Evolutionary conservation across 129 eudicot species (phyloP).

Genomic region (Flaveria ramosissima): DNA sequence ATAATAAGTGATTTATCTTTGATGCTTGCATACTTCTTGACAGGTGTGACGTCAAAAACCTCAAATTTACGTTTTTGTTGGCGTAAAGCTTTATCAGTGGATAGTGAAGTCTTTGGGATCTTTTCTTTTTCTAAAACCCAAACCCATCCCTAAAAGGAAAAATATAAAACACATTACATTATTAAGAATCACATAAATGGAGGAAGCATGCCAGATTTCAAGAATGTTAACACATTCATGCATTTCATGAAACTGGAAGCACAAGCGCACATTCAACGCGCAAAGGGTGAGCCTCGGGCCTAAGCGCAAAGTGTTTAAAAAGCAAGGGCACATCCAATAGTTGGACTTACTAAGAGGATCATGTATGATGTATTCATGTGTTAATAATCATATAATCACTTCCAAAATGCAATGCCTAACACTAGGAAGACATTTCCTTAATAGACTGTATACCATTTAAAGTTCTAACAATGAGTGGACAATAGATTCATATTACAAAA

Average conservation of each 20-base stretch:
- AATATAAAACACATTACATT: constrained; percentile 6
- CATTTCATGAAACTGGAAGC: background rate
- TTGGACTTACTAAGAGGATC: background rate
- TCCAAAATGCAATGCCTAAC: background rate
- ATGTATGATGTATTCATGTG: background rate
- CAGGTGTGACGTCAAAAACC: constrained; percentile 73
- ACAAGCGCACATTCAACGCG: background rate
- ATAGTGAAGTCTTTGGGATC: constrained; percentile 51
- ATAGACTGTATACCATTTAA: background rate
- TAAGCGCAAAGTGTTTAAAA: background rate
- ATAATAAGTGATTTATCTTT: constrained; percentile 64
- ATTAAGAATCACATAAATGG: background rate
- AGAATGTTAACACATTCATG: background rate
- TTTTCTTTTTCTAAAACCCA: constrained; percentile 86
- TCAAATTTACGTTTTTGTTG: constrained; percentile 72
- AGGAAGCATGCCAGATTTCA: no score
- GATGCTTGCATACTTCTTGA: constrained; percentile 67
- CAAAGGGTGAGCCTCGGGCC: no score
- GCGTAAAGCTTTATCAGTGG: constrained; percentile 41
- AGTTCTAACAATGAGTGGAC: background rate
- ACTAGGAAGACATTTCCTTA: background rate
- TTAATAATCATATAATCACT: background rate
- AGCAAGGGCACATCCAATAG: background rate
- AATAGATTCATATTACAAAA: background rate
- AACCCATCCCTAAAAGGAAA: constrained; percentile 60